Evolutionary conservation across 192 early-diverging fungal species (phyloP).

Genomic region (Podila epicladia): DNA sequence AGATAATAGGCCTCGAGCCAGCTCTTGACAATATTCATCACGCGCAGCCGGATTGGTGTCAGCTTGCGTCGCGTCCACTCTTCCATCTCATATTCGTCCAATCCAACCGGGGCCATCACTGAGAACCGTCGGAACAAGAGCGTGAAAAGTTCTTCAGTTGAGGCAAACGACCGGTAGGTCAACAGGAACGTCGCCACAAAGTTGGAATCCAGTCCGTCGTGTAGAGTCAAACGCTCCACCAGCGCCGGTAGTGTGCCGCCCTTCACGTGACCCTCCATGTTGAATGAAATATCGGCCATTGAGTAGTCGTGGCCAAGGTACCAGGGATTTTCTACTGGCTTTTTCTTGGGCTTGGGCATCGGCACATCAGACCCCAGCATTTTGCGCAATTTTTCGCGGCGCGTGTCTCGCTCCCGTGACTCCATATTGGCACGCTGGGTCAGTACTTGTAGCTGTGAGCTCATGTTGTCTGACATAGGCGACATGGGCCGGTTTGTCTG

Average conservation of each 20-base stretch:
- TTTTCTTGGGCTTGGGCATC: conserved; percentile 24
- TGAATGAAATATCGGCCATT: conserved; percentile 79
- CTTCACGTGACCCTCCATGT: conserved; percentile 89
- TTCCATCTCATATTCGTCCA: conserved; percentile 69
- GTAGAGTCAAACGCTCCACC: conserved; percentile 90
- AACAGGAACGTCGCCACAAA: conserved; percentile 92
- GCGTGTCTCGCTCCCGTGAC: neutral
- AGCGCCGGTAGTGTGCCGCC: conserved; percentile 89
- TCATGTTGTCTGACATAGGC: too few relatives aligned
- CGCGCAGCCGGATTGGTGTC: conserved; percentile 89
- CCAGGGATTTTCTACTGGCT: conserved; percentile 63
- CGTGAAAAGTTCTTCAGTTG: conserved; percentile 78
- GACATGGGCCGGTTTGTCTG: too few relatives aligned
- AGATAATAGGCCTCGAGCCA: conserved; percentile 95
- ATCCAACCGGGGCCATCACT: conserved; percentile 73
- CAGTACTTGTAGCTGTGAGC: too few relatives aligned
- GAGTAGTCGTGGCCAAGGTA: conserved; percentile 83
- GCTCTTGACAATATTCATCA: conserved; percentile 92
- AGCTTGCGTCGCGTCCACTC: conserved; percentile 89
- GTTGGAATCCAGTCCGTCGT: conserved; percentile 85
- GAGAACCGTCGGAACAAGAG: conserved; percentile 82
- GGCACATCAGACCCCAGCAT: conserved; percentile 67
- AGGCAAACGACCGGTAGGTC: conserved; percentile 93
- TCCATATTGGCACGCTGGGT: neutral
- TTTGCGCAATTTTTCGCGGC: conserved; percentile 56